Base-by-base conservation (phyloP, 768 basidiomycete genomes). In the Trametes cingulata region DNA sequence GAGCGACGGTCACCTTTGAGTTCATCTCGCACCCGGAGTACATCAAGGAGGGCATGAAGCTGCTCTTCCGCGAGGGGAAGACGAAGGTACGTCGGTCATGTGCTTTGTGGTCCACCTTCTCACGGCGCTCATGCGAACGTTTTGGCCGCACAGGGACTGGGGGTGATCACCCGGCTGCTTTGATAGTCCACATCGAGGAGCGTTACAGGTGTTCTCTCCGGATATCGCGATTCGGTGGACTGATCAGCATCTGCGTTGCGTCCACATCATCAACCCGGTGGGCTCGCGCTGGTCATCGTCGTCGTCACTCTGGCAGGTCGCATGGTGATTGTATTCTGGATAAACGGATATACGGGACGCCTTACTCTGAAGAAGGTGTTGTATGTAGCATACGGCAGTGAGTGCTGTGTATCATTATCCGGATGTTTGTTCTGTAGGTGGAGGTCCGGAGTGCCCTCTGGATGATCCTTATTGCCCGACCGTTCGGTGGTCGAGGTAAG, bases 31-130 rank as follows among this genome's bases (percentile, higher is more conserved):
- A 90, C 54, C 89, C 93, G 0, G 96, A 97, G 77, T 95, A 87
- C 70, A 78, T 98, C 63, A 95, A 95, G 72, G 88, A 88, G 65
- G 95, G 95, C 25, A 93, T 92, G 88, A 93, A 95, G 74, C 78
- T 96, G 22, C 75, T 99, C 13, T 95, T 98, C 72, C 80, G 96
- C 40, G 97, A 98, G 74, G 96, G 95, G 3, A 94, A 93, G 78
- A 97, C 95, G 0, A 98, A 97, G 81, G 94, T 87, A 51, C 35
- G 78, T 68, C 19, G 25, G 43, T 42, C 48, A 48, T 42, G 19
- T 64, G 39, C 41, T 19, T 12, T 19, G 22, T 24, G 12, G 22
- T 10, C 5, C 12, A 1, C 27, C 17, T 52, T n/a, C 36, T 33
- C 40, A 25, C 54, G 19, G 25, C 12, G 20, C 45, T 47, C 39